Evolutionary conservation across 2,329 filamentous ascomycete species (phyloP).

Genomic region (Aspergillus sp.): DNA sequence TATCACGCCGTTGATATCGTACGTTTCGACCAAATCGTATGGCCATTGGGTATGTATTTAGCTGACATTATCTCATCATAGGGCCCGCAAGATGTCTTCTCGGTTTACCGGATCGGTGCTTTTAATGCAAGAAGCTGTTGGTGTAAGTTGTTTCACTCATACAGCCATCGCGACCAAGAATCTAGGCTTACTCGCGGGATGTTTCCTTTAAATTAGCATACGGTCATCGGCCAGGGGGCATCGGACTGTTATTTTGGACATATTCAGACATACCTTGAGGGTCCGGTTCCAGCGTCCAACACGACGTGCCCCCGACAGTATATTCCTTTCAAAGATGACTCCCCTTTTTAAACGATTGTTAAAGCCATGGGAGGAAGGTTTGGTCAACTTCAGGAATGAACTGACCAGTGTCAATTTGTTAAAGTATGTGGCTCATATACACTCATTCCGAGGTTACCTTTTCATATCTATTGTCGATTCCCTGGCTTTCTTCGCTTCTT

Average conservation of each 20-base stretch:
- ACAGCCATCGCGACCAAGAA: conserved; percentile 5
- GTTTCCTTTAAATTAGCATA: conserved; percentile 18
- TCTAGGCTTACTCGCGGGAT: conserved; percentile 7
- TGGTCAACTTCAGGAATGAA: not conserved
- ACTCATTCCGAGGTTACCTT: too few species aligned
- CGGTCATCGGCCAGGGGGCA: conserved; percentile 40
- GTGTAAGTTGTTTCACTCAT: conserved; percentile 14
- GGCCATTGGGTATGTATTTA: not conserved
- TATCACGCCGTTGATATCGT: conserved; percentile 51
- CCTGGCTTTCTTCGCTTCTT: too few species aligned
- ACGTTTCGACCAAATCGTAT: not conserved
- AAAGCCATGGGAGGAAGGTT: too few species aligned
- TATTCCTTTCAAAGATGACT: conserved; percentile 6
- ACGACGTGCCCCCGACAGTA: conserved; percentile 30
- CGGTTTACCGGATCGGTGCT: conserved; percentile 10
- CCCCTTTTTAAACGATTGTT: not conserved
- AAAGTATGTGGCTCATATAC: too few species aligned
- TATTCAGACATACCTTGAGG: conserved; percentile 39
- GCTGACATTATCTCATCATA: not conserved
- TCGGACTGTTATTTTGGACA: conserved; percentile 39
- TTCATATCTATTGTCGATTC: too few species aligned
- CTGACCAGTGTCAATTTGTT: not conserved
- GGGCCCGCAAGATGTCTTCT: not conserved
- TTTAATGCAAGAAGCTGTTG: conserved; percentile 16
- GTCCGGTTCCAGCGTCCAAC: conserved; percentile 31